Evolutionary conservation across 1,284 basidiomycete species (phyloP), one percentile per base, ranked within the genome.

Genomic region (Microbotryum saponariae): DNA sequence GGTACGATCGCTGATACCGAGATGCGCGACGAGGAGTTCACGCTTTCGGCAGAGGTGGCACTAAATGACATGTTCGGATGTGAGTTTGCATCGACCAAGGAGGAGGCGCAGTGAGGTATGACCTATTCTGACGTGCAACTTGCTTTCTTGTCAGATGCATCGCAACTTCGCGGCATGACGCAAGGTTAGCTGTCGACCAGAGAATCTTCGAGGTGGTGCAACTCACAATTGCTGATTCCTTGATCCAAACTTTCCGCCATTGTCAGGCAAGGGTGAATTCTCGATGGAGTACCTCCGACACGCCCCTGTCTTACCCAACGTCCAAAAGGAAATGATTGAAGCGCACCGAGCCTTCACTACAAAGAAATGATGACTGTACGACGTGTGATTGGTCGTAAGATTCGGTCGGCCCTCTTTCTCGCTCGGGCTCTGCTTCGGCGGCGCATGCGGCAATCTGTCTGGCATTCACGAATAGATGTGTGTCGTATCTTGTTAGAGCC

Each of bases 31-130:
- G 96, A 98, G 73, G 94, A 99, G 78, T 97, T 98, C 74, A 92
- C 90, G 2, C 83, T 88, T 60, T 82, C 83, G 25, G 91, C 91
- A 31, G 94, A 97, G 74, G 93, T 98, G 18, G 86, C 89, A 10
- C 77, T 98, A 76, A 97, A 94, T 77, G 94, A 98, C 74, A 98
- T 99, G 96, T 98, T 98, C 75, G 94, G 94, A 37, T 98, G 68
- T 71, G 27, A 45, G 60, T 57, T 42, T 57, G 45, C 42, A n/a
- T 14, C 21, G 56, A 16, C n/a, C 3, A 10, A 21, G 20, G 51
- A 56, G 25, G 12, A 29, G 16, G 42, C 29, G 18, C 20, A 29
- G 25, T 25, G 31, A 50, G 33, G 12, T 18, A 51, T 16, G 21
- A n/a, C 37, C 12, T 12, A 42, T 16, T 53, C 23, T 33, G 23